A percentile compares a stretch with the other conserved stretches of the same genome.
Evolutionary conservation across 306 rosid genomes (phyloP).

Genomic region (Pyrus bretschneideri): DNA sequence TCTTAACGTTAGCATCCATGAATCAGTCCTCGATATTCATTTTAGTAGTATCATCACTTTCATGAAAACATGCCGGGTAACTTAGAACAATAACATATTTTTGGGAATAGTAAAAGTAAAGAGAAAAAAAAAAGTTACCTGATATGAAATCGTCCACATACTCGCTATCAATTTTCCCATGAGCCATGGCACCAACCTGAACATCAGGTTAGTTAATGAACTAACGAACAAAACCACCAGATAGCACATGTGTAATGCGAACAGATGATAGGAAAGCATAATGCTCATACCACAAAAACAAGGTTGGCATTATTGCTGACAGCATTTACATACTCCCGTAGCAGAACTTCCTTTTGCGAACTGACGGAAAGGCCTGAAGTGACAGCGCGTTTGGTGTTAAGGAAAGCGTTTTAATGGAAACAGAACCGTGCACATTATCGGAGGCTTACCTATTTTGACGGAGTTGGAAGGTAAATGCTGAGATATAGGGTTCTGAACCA

Average conservation of each 20-base stretch:
- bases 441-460: conserved; percentile 10
- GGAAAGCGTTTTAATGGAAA: background rate
- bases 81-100: too few species aligned
- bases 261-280: background rate
- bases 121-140: background rate
- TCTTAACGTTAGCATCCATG: too few species aligned
- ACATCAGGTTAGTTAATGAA: background rate
- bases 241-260: background rate
- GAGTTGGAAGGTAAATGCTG: conserved; percentile 6
- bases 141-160: background rate
- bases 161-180: background rate
- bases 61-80: too few species aligned
- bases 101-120: too few species aligned
- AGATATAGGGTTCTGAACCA: conserved; percentile 3
- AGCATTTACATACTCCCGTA: background rate
- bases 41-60: too few species aligned
- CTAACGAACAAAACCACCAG: background rate
- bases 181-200: conserved; percentile 2
- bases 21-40: too few species aligned
- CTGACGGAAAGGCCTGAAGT: conserved; percentile 5
- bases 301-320: background rate
- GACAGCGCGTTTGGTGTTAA: background rate
- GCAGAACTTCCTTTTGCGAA: background rate
- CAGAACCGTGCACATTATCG: background rate
- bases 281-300: background rate